These are phyloP conservation scores for Boletus rex-veris DNA, from an alignment of 768 basidiomycete species.

Conservation along the genomic window DNA sequence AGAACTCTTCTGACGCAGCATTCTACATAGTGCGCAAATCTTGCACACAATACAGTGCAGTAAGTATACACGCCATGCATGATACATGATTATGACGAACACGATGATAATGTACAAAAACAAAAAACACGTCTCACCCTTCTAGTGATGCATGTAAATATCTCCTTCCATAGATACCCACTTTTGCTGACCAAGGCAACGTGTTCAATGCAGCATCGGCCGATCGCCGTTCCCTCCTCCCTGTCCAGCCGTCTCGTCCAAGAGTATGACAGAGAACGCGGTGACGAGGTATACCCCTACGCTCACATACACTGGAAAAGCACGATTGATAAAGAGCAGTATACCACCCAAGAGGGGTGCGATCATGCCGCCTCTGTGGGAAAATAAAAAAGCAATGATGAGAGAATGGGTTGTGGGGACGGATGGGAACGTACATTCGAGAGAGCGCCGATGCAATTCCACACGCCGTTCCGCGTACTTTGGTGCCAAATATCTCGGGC, in stretches of 20 bases:
- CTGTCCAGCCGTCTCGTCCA: conserved; percentile 51
- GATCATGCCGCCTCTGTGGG: conserved; percentile 77
- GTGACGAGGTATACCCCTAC: conserved; percentile 62
- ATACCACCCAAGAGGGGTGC: conserved; percentile 77
- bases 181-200: too few species aligned
- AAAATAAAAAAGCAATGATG: too few species aligned
- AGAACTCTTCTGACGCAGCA: too few species aligned
- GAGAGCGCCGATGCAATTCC: conserved; percentile 86
- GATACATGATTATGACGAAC: too few species aligned
- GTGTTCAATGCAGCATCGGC: conserved; percentile 12
- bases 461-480: conserved; percentile 84
- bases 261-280: conserved; percentile 56
- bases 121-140: too few species aligned
- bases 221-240: conserved; percentile 18
- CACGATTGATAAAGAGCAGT: conserved; percentile 61
- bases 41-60: too few species aligned
- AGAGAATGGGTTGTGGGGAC: not conserved
- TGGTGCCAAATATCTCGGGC: conserved; percentile 81
- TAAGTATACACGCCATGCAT: too few species aligned
- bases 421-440: conserved; percentile 54
- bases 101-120: too few species aligned
- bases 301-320: conserved; percentile 76
- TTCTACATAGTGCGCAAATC: too few species aligned
- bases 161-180: too few species aligned
- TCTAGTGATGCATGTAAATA: too few species aligned